Evolutionary conservation across 306 rosid species (phyloP).

Genomic region (Corylus avellana): DNA sequence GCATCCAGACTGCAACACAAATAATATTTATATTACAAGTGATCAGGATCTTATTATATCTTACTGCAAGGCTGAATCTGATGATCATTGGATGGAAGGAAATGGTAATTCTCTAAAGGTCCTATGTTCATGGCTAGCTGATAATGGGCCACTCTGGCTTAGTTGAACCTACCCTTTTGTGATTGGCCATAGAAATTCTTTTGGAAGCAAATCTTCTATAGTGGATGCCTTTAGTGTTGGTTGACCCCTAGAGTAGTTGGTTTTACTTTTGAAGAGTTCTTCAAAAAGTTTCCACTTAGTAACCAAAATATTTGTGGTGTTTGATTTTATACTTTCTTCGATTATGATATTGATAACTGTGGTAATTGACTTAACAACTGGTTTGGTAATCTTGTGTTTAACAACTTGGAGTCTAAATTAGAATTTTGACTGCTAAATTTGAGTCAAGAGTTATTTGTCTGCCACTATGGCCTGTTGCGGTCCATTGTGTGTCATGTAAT

Average conservation of each 20-base stretch:
- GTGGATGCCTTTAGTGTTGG: too few species aligned
- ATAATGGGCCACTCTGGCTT: not conserved
- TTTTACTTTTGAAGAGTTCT: too few species aligned
- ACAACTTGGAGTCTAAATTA: too few species aligned
- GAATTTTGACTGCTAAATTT: not conserved
- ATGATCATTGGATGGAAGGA: conserved; percentile 77
- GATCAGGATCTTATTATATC: conserved; percentile 96
- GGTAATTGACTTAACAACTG: too few species aligned
- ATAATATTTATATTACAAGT: conserved; percentile 86
- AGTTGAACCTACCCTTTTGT: not conserved
- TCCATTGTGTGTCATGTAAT: not conserved
- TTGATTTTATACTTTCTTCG: too few species aligned
- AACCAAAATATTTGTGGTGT: too few species aligned
- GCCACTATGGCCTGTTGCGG: not conserved
- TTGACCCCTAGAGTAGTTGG: too few species aligned
- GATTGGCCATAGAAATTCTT: not conserved
- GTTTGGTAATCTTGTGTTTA: too few species aligned
- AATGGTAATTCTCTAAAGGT: conserved; percentile 51
- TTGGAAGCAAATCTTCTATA: not conserved
- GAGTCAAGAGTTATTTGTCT: not conserved
- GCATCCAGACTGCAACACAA: conserved; percentile 97
- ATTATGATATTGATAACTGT: too few species aligned
- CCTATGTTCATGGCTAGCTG: not conserved
- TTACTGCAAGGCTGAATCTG: conserved; percentile 90
- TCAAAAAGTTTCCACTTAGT: too few species aligned